A percentile compares a stretch with the other conserved stretches of the same genome.
These are phyloP conservation scores for Trypanosomatidae sp. DNA, from an alignment of 208 protist species.

Conservation along the genomic window DNA sequence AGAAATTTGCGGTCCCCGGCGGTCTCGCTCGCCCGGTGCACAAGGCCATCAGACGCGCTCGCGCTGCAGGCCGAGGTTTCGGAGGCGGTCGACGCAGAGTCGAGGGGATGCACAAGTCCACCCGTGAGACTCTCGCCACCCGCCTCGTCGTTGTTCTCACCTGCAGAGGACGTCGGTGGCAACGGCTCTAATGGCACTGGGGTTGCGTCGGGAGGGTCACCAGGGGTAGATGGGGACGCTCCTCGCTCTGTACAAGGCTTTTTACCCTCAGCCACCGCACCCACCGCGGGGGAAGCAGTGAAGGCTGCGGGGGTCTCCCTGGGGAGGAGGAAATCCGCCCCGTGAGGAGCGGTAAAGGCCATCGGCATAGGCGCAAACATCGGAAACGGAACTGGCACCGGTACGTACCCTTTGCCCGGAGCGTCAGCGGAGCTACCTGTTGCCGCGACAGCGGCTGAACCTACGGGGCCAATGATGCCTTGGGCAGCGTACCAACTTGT, in stretches of 20 bases:
- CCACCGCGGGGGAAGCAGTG: background rate
- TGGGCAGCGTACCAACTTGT: slow-evolving; percentile 18
- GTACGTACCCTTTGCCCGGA: slow-evolving; percentile 10
- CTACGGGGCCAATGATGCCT: background rate
- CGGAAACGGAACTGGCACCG: slow-evolving; percentile 18
- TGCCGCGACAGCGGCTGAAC: background rate
- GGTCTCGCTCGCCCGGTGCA: slow-evolving; percentile 18
- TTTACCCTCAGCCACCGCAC: background rate
- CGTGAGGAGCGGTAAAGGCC: background rate
- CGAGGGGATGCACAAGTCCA: background rate
- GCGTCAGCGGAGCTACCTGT: background rate
- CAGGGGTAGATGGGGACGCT: background rate
- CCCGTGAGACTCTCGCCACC: background rate
- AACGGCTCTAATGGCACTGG: background rate
- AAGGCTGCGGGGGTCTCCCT: background rate
- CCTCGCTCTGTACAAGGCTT: background rate
- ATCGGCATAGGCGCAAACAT: slow-evolving; percentile 19
- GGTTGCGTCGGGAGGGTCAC: background rate
- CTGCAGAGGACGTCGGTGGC: background rate
- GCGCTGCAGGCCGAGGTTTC: background rate
- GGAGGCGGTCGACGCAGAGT: background rate
- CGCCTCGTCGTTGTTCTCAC: background rate
- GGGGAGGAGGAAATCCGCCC: background rate
- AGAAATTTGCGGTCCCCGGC: slow-evolving; percentile 45
- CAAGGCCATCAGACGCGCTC: slow-evolving; percentile 1